Percentiles rank a stretch among this genome's conserved stretches.
Evolutionary conservation across 148 eudicot species (phyloP).

Genomic region (Chenopodium suecicum): DNA sequence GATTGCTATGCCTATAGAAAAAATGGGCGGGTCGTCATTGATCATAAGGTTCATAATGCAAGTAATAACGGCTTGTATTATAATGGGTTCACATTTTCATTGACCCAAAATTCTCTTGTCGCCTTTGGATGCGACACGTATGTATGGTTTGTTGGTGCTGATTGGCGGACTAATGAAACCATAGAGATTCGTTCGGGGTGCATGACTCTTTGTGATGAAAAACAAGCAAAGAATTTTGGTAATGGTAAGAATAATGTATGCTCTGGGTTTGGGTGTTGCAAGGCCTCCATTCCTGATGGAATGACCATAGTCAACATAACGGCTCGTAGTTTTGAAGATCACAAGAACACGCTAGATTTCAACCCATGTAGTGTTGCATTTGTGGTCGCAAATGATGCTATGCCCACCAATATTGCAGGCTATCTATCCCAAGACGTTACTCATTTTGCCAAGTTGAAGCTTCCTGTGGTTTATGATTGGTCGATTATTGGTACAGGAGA

Average conservation of each 20-base stretch:
- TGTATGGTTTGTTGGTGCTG: constrained; percentile 6
- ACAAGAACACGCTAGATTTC: background rate
- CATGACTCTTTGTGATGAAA: constrained; percentile 8
- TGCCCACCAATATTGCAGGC: background rate
- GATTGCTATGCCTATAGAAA: background rate
- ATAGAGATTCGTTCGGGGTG: constrained; percentile 16
- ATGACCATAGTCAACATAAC: background rate
- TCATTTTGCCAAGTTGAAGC: background rate
- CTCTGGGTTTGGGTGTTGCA: constrained; percentile 18
- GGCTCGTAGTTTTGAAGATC: background rate
- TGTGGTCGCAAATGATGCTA: constrained; percentile 11
- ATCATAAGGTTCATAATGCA: no score
- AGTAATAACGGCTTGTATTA: no score
- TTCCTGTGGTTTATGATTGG: constrained; percentile 31
- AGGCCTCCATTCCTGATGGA: constrained; percentile 17
- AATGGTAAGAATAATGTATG: background rate
- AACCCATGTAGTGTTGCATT: constrained; percentile 11
- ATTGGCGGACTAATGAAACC: background rate
- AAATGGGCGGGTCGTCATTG: no score
- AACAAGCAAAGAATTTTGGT: background rate
- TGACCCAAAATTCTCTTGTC: background rate
- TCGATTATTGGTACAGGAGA: background rate
- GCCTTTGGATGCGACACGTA: background rate
- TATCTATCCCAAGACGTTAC: background rate
- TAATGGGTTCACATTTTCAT: no score